Evolutionary conservation across 176 grass and related monocot genomes (phyloP), one percentile per base, ranked within the genome.

Genomic region (Pontederia paniculata): DNA sequence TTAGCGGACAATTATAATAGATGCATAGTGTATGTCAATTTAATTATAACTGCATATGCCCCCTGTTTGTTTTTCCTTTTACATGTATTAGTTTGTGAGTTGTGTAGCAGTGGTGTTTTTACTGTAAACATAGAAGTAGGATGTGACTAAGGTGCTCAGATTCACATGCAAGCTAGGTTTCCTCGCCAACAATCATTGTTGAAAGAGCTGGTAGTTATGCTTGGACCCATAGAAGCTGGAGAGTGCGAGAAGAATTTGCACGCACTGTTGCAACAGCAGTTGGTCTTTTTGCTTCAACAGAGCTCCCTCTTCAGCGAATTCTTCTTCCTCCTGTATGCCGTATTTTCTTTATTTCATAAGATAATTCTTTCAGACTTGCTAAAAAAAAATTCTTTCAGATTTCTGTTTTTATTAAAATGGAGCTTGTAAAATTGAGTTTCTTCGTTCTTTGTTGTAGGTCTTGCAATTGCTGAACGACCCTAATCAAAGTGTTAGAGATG

Each of bases 201-300:
- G 90, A 89, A 82, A 80, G 90, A 83, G 90, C 90, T 69, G 90
- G 91, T 66, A 87, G 71, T 73, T 89, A 83, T 79, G 82, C 86
- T 12, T 96, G 91, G 91, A 81, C 65, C 56, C 83, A 96, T 44
- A 96, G 68, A 77, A 96, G 77, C 45, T 89, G 86, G 91, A 89
- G 79, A 74, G 79, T 96, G 18, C 74, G 82, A 22, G 86, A 89
- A 81, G 82, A 96, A 64, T 96, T 89, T 86, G 79, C 74, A 16
- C 71, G 82, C 11, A 96, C 91, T 23, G 82, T 96, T 68, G 72
- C 82, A 57, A 70, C 71, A 25, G 77, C 91, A 54, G 65, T 84
- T 70, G 82, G 77, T 22, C 79, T 89, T 20, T 96, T 96, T 78
- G 85, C 82, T 72, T 83, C 82, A 44, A 89, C 86, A 69, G 90